phyloP scores from a whole-genome alignment of 2,329 filamentous ascomycete species.

The Incumbomyces delicatus region DNA sequence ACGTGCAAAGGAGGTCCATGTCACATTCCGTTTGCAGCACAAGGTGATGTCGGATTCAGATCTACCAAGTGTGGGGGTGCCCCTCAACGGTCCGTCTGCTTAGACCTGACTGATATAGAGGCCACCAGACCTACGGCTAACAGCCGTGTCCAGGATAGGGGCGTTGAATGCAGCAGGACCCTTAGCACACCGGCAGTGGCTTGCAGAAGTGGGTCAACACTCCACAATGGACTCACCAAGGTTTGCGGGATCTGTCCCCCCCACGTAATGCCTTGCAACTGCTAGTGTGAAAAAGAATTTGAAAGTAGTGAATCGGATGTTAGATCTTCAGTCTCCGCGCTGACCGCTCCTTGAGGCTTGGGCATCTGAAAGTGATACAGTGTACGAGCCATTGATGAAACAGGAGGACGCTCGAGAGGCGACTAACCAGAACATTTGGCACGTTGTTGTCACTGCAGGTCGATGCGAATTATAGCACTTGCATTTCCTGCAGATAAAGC shows the following conservation, averaged over 20 bases:
- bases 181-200: not conserved
- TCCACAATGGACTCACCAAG: not conserved
- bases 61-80: too few relatives aligned
- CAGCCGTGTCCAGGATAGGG: too few relatives aligned
- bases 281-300: not conserved
- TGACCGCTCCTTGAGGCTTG: conserved; percentile 7
- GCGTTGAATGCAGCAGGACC: too few relatives aligned
- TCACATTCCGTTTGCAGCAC: too few relatives aligned
- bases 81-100: too few relatives aligned
- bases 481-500: not conserved
- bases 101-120: too few relatives aligned
- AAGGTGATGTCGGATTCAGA: too few relatives aligned
- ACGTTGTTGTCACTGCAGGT: conserved; percentile 2
- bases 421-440: not conserved
- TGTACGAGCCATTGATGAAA: conserved; percentile 3
- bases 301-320: not conserved
- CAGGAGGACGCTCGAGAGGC: not conserved
- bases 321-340: not conserved
- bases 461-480: not conserved
- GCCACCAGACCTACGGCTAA: too few relatives aligned
- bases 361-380: not conserved
- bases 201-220: not conserved
- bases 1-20: too few relatives aligned
- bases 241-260: not conserved
- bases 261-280: not conserved